A percentile compares a stretch with the other conserved stretches of the same genome.
Conservation (phyloP, 352 stramenopile species). For the Thalassiosira hispida region DNA sequence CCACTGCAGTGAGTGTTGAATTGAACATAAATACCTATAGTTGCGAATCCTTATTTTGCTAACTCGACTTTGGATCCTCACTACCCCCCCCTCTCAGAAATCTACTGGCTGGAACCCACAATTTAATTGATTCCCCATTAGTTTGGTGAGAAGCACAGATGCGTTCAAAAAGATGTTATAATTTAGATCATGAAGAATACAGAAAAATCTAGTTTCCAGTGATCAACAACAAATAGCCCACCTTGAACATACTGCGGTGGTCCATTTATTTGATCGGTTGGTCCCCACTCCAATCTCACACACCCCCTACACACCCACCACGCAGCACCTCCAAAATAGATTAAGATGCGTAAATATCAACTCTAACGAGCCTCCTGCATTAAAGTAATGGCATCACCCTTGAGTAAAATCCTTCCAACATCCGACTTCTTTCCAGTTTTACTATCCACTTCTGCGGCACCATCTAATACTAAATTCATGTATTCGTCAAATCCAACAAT, state of each 20-base stretch:
- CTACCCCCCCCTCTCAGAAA: conserved; percentile 10
- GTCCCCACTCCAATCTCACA: neutral
- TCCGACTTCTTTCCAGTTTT: conserved; percentile 93
- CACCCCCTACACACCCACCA: no score
- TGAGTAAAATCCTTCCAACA: conserved; percentile 98
- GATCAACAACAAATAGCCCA: no score
- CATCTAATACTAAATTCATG: conserved; percentile 99
- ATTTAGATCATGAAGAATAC: conserved; percentile 17
- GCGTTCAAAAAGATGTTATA: conserved; percentile 3
- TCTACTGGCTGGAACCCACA: conserved; percentile 42
- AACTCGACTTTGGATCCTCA: neutral
- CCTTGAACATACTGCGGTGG: neutral
- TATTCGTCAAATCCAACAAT: conserved; percentile 96
- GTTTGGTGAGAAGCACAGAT: neutral
- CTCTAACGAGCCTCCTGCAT: conserved; percentile 86
- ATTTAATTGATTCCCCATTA: conserved; percentile 5
- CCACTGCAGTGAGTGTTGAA: conserved; percentile 23
- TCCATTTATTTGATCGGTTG: neutral
- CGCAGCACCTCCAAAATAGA: neutral
- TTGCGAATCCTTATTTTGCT: conserved; percentile 1
- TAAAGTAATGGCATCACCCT: conserved; percentile 99
- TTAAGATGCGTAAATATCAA: neutral
- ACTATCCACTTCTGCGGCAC: conserved; percentile 88
- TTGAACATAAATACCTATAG: neutral
- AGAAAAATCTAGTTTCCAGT: neutral